phyloP scores from a whole-genome alignment of 352 stramenopile species.

The Phytophthora colocasiae region DNA sequence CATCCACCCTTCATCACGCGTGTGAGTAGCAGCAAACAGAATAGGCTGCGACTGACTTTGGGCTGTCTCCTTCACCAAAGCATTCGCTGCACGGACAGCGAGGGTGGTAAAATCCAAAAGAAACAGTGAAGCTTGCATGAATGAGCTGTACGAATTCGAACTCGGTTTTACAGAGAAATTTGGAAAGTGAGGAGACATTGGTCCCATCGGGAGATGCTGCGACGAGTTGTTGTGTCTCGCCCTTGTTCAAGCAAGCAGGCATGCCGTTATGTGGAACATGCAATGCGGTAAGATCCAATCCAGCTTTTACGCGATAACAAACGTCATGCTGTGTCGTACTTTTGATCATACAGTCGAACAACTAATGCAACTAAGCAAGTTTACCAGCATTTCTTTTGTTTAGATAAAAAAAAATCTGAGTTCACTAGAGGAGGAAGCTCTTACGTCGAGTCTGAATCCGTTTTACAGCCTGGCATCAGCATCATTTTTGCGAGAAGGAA shows the following conservation, averaged over 20 bases:
- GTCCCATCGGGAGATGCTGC: not conserved
- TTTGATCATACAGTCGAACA: too few species aligned
- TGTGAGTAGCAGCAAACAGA: constrained; percentile 64
- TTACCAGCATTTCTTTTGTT: too few species aligned
- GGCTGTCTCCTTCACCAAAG: not conserved
- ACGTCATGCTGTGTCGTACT: not conserved
- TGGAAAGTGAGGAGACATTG: not conserved
- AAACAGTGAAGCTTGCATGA: constrained; percentile 13
- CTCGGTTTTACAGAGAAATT: not conserved
- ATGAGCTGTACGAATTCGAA: too few species aligned
- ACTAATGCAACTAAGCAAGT: too few species aligned
- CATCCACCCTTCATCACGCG: constrained; percentile 60
- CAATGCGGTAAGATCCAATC: not conserved
- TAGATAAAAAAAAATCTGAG: too few species aligned
- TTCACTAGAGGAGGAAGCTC: too few species aligned
- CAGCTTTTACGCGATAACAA: not conserved
- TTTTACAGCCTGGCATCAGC: too few species aligned
- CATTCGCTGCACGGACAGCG: not conserved
- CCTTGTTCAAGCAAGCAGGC: not conserved
- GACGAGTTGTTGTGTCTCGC: not conserved
- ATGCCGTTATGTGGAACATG: not conserved
- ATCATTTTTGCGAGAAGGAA: too few species aligned
- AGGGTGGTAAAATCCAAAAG: constrained; percentile 3
- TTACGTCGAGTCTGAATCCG: too few species aligned
- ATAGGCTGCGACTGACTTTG: constrained; percentile 19